Base-by-base conservation (phyloP, 75 land plant genomes). In the Cupressus sempervirens region DNA sequence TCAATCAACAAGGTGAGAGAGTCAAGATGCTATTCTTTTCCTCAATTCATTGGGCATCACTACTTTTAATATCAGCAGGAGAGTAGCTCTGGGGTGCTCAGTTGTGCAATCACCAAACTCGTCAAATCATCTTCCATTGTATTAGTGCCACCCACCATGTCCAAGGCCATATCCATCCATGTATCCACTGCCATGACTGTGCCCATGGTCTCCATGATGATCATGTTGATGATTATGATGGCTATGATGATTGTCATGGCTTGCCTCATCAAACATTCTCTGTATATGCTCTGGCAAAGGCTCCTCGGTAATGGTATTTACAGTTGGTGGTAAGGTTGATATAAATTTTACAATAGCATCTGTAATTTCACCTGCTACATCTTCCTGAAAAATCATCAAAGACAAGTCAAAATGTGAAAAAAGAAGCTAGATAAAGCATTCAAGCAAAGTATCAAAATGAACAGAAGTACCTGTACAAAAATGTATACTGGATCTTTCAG, bases 81-180 rank as follows among this genome's bases (percentile, higher is more conserved):
- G 45, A 79, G 18, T 48, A 79, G n/a, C 13, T 43, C n/a, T 40
- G 10, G 3, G 48, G 81, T n/a, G 30, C 50, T 36, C 38, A 43
- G 79, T 18, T 70, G 13, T 7, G n/a, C n/a, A 79, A 26, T n/a
- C 45, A 79, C 12, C 81, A 79, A 38, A 3, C 81, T 79, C 30
- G 11, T 43, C 50, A 43, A 79, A 79, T 79, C 6, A 15, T 11
- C 46, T 79, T 10, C 45, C 20, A 41, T 26, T 7, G 11, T 79
- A 43, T 79, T n/a, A 79, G 81, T 79, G 81, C 81, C 80, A 84
- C 84, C 86, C 87, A 46, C 83, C 88, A 72, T 90, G 90, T 76
- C 88, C 88, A 80, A 92, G 91, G 48, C 92, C 92, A 82, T 91
- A 91, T 30, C 85, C 86, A 82, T 89, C 87, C 88, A 84, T 88